Evolutionary conservation across 2,329 filamentous ascomycete species (phyloP).

Genomic region (Rosellinia necatrix): DNA sequence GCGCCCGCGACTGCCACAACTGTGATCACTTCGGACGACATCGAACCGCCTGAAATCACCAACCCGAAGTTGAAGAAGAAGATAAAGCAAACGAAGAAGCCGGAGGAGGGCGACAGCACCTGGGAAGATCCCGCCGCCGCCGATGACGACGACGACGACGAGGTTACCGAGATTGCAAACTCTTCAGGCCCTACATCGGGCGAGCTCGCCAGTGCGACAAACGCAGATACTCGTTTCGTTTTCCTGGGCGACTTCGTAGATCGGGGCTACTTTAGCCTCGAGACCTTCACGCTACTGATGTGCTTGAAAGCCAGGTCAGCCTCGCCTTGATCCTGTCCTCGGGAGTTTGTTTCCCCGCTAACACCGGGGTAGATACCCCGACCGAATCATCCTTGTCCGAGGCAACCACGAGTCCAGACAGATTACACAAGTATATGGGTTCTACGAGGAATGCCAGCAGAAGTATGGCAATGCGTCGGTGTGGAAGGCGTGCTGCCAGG

Average conservation of each 20-base stretch:
- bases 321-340: conserved; percentile 6
- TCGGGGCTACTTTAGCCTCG: conserved; percentile 94
- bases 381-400: conserved; percentile 92
- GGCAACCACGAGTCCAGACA: conserved; percentile 98
- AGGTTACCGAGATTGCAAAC: conserved; percentile 45
- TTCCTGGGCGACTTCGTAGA: conserved; percentile 92
- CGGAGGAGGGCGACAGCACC: conserved; percentile 55
- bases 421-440: conserved; percentile 97
- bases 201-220: conserved; percentile 29
- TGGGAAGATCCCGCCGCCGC: conserved; percentile 52
- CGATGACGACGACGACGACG: conserved; percentile 56
- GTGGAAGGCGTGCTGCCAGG: conserved; percentile 99
- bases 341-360: conserved; percentile 7
- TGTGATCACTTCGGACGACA: conserved; percentile 85
- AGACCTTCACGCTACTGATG: conserved; percentile 96
- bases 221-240: conserved; percentile 60
- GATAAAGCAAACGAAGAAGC: conserved; percentile 68
- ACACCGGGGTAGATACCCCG: conserved; percentile 75
- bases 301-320: conserved; percentile 79
- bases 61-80: conserved; percentile 87
- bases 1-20: conserved; percentile 70
- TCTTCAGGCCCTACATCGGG: conserved; percentile 39
- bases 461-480: conserved; percentile 99
- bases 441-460: conserved; percentile 97
- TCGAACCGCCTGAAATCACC: conserved; percentile 89